Percentiles rank a stretch among this genome's conserved stretches.
Evolutionary conservation across 805 yeast species (phyloP).

Genomic region (Suhomyces tanzawaensis): DNA sequence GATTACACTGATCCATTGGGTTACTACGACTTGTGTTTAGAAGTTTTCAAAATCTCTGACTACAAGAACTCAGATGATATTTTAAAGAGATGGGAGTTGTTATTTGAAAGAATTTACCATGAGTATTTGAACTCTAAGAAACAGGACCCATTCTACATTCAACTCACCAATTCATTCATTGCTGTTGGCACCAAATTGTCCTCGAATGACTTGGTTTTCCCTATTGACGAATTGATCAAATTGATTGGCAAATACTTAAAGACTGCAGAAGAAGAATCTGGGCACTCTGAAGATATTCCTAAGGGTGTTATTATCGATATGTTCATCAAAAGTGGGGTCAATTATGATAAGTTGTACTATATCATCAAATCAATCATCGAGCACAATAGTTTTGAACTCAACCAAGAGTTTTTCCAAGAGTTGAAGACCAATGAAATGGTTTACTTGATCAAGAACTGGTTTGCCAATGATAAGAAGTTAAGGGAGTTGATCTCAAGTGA

Average conservation of each 20-base stretch:
- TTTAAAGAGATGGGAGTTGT: slow-evolving; percentile 72
- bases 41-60: slow-evolving; percentile 80
- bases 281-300: slow-evolving; percentile 20
- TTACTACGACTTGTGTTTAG: slow-evolving; percentile 76
- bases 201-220: slow-evolving; percentile 75
- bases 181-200: slow-evolving; percentile 62
- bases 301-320: slow-evolving; percentile 60
- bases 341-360: slow-evolving; percentile 64
- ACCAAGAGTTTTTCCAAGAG: slow-evolving; percentile 42
- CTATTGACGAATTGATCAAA: slow-evolving; percentile 68
- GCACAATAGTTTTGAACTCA: slow-evolving; percentile 52
- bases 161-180: slow-evolving; percentile 38
- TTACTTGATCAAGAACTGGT: slow-evolving; percentile 67
- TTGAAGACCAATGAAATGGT: slow-evolving; percentile 53
- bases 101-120: slow-evolving; percentile 52
- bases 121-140: slow-evolving; percentile 23
- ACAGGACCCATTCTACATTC: slow-evolving; percentile 38
- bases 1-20: slow-evolving; percentile 85
- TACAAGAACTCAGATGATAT: slow-evolving; percentile 83
- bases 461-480: slow-evolving; percentile 58
- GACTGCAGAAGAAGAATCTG: slow-evolving; percentile 33
- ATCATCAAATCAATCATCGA: slow-evolving; percentile 62
- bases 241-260: slow-evolving; percentile 56
- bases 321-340: slow-evolving; percentile 61
- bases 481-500: slow-evolving; percentile 54